A percentile compares a stretch with the other conserved stretches of the same genome.
phyloP scores from a whole-genome alignment of 2,329 filamentous ascomycete species.

The Verticillium klebahnii region DNA sequence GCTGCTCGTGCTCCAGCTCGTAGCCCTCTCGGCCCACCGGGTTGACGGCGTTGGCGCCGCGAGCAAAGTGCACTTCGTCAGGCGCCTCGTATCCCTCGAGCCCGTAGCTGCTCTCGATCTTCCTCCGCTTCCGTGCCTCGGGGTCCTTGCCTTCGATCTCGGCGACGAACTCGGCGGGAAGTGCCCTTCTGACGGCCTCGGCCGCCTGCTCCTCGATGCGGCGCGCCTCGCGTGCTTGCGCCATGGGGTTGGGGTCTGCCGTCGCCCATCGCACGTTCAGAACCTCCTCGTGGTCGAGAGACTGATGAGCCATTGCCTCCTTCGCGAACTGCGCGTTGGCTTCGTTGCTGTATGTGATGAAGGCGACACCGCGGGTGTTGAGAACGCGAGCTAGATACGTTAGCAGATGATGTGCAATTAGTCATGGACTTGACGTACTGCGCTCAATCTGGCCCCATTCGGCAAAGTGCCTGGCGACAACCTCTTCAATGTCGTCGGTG shows the following conservation, averaged over 20 bases:
- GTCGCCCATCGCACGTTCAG: conserved; percentile 97
- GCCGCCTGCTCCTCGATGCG: conserved; percentile 94
- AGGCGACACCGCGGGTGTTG: conserved; percentile 84
- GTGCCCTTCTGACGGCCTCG: conserved; percentile 80
- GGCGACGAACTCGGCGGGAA: conserved; percentile 86
- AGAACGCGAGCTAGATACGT: conserved; percentile 61
- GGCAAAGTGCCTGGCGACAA: conserved; percentile 89
- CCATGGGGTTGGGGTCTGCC: conserved; percentile 90
- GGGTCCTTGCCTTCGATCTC: conserved; percentile 91
- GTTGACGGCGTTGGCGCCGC: conserved; percentile 65
- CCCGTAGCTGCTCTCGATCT: conserved; percentile 84
- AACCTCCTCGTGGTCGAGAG: conserved; percentile 84
- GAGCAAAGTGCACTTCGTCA: conserved; percentile 88
- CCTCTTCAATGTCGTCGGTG: conserved; percentile 93
- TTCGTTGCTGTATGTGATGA: conserved; percentile 91
- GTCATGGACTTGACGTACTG: conserved; percentile 29
- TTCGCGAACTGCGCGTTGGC: conserved; percentile 82
- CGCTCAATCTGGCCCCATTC: conserved; percentile 96
- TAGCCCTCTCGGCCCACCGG: conserved; percentile 53
- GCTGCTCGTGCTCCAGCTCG: conserved; percentile 59
- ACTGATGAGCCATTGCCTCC: conserved; percentile 94
- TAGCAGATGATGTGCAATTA: neutral
- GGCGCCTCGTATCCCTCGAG: conserved; percentile 89
- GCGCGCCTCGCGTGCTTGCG: conserved; percentile 84
- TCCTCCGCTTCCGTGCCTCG: conserved; percentile 80